Percentiles rank a stretch among this genome's conserved stretches.
Evolutionary conservation across 805 yeast species (phyloP).

Genomic region (Soucietia sequanensis): DNA sequence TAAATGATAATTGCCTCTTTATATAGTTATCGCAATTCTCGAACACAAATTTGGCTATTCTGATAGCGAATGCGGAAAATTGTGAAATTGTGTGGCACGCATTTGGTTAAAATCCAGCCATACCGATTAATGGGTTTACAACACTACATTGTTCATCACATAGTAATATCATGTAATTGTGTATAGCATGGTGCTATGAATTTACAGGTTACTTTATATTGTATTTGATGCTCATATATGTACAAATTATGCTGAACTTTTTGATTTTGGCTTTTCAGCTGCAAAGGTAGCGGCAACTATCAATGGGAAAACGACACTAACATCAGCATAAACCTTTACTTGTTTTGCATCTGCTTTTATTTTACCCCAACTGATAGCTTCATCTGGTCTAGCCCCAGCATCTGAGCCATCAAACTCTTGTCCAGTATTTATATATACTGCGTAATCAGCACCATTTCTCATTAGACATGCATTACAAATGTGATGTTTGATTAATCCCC

Average conservation of each 20-base stretch:
- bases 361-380: conserved; percentile 99
- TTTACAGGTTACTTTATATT: too few relatives aligned
- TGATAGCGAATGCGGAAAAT: too few relatives aligned
- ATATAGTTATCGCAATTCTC: too few relatives aligned
- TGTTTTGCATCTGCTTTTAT: conserved; percentile 90
- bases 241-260: too few relatives aligned
- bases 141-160: too few relatives aligned
- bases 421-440: conserved; percentile 95
- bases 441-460: conserved; percentile 99
- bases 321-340: conserved; percentile 94
- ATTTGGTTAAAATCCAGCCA: too few relatives aligned
- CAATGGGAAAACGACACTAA: conserved; percentile 89
- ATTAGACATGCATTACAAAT: conserved; percentile 96
- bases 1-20: too few relatives aligned
- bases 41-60: too few relatives aligned
- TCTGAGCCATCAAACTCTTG: conserved; percentile 99
- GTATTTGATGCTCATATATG: too few relatives aligned
- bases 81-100: too few relatives aligned
- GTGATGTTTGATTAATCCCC: conserved; percentile 95
- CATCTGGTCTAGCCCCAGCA: conserved; percentile 99
- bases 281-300: conserved; percentile 99
- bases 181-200: not conserved
- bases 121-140: too few relatives aligned
- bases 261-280: conserved; percentile 19
- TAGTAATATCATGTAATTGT: not conserved